Evolutionary conservation across 441 rosid genomes (phyloP), one percentile per base, ranked within the genome.

Genomic region (Metrosideros polymorpha): DNA sequence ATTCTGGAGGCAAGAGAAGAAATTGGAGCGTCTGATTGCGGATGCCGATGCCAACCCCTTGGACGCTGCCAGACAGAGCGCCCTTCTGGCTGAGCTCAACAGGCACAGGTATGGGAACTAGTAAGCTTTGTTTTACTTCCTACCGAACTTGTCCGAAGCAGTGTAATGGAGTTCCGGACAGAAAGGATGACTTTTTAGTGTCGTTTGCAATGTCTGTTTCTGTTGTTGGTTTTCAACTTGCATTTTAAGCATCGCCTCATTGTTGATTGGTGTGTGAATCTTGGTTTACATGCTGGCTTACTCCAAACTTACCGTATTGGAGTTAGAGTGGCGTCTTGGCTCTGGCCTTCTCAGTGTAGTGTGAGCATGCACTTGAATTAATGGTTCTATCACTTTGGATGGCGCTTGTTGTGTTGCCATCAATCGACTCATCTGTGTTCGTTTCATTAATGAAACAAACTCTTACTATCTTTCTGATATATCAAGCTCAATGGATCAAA

Each of bases 11-110:
- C 95, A 89, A 42, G 98, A 93, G 92, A 95, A 95, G 91, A 91
- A 91, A 30, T 89, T 98, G 66, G 97, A 94, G 84, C 92, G 92
- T 71, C 94, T 96, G 42, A 89, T 95, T 63, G 95, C 95, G 2
- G 99, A 96, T 85, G 99, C 99, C 56, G 96, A 98, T 52, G 95
- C 98, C 2, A 92, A 95, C 87, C 99, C 98, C 5, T 94, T 93
- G 87, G 99, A 96, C 75, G 92, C 95, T 0, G 91, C 90, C 63
- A 92, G 93, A 88, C 98, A 98, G 86, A 92, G 89, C 52, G 96
- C 95, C 86, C 91, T 98, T 43, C 89, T 98, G 84, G 90, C 92
- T 85, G 99, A 98, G 92, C 98, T 96, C 89, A 96, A 95, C 77
- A 98, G 94, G 91, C 98, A 95, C 52, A 95, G 97, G 99, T 96